Base-by-base conservation (phyloP, 140 eudicot genomes). In the Erigeron philadelphicus region DNA sequence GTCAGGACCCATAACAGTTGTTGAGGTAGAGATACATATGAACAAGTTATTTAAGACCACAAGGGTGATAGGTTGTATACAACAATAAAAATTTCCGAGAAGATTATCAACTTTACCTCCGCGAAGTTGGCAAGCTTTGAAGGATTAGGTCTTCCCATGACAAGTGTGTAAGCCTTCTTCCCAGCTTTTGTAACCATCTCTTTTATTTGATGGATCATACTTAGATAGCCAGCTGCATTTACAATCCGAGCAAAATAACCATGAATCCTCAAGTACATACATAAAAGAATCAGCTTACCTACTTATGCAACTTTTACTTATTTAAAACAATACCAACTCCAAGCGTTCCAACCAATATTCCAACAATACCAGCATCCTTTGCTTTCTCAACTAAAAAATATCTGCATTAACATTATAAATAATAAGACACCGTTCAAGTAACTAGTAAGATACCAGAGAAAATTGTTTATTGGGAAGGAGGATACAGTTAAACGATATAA, bases 301-400 rank as follows among this genome's bases (percentile, higher is more conserved):
- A 7, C 15, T 61, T 11, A 61, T 31, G 38, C 44, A 40, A 12
- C 19, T 6, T 8, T 11, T 6, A 69, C 48, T 58, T 40, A 25
- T 41, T 48, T 47, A 72, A n/a, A 59, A 73, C 72, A 74, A 31
- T 82, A 92, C 98, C 98, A 61, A 87, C 96, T n/a, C 98, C 98
- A 78, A 92, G 98, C 47, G 98, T 92, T 50, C 98, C 98, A n/a
- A 92, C 96, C 82, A 92, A 78, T 72, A 92, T 92, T 17, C 98
- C 96, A 31, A 89, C 90, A 81, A 93, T 93, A 70, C 61, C 80
- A 61, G 98, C 98, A 85, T 93, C 98, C 84, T 89, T 93, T 58
- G 98, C 96, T 78, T 93, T 93, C 83, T 93, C 98, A 38, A 93
- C 95, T 41, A 93, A 73, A 77, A 83, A 93, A 83, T 93, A 93